Base-by-base conservation (phyloP, 768 basidiomycete genomes). In the Leccinum sublutescens region DNA sequence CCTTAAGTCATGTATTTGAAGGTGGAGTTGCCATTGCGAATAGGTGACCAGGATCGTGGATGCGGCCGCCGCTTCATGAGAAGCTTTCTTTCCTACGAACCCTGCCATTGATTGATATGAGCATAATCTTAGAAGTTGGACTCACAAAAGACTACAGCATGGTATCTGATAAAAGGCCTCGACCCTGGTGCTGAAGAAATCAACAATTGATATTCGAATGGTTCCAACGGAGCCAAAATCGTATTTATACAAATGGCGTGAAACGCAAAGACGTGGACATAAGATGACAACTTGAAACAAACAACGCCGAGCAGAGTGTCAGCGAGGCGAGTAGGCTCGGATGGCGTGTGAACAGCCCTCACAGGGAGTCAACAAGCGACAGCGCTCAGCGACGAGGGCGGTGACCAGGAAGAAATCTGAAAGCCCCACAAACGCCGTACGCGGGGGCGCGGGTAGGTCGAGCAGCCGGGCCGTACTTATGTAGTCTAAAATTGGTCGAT, bases 391-490 rank as follows among this genome's bases (percentile, higher is more conserved):
- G n/a, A 40, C 40, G 43, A 45, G n/a, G 19, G 43, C 38, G 17
- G 43, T 19, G 43, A 43, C 4, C 4, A 19, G n/a, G 5, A 5
- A 19, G 43, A 45, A 33, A 33, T 33, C 11, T 33, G 11, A 11
- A 45, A 45, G 19, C 49, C 49, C 27, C 51, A 19, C 43, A 45
- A 49, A 54, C 25, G 14, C 25, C 38, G 15, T 29, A 7, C 34
- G n/a, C n/a, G 25, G 52, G 52, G 15, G 12, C 14, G 7, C 64
- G 60, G 64, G 33, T 50, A 63, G 11, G 10, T 29, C 29, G 38
- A 34, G 51, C 38, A 58, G 45, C 58, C 66, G 66, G 56, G 11
- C 63, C 55, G 63, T 50, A 34, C 11, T 34, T 33, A 33, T 34
- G 33, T n/a, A 48, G 47, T 25, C 47, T 25, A 45, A 45, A 45